phyloP scores from a whole-genome alignment of 208 protist genomes.

The Wallacemonas sp. region DNA sequence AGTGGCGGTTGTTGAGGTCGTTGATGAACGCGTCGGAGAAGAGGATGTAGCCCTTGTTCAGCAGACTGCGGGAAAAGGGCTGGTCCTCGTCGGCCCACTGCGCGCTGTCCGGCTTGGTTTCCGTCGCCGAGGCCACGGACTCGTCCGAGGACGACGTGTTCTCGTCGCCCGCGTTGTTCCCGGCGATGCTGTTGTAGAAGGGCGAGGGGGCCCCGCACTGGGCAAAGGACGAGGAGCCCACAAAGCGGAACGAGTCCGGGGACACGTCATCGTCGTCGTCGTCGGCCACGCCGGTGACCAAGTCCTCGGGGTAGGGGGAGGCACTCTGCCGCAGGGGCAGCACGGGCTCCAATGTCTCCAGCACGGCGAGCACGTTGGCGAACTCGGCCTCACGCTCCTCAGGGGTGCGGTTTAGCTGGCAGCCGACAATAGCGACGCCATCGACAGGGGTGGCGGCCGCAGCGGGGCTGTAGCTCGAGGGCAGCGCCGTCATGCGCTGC shows the following conservation, averaged over 20 bases:
- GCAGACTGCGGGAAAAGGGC: constrained; percentile 15
- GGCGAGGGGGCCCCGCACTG: not conserved
- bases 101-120: not conserved
- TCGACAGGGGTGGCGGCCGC: not conserved
- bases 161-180: not conserved
- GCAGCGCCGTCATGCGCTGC: not conserved
- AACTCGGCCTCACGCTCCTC: not conserved
- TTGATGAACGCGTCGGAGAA: constrained; percentile 31
- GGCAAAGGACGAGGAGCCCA: not conserved
- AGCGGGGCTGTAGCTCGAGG: not conserved
- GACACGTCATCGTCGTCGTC: not conserved
- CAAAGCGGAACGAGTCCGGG: not conserved
- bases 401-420: not conserved
- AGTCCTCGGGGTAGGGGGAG: not conserved
- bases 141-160: not conserved
- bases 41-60: constrained; percentile 27
- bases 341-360: not conserved
- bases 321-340: not conserved
- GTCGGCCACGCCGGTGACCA: not conserved
- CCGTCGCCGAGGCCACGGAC: no score
- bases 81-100: not conserved
- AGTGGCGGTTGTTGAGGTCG: constrained; percentile 13
- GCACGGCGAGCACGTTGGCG: not conserved
- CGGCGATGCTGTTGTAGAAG: not conserved
- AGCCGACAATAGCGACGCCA: not conserved